Conservation (phyloP, 495 filamentous ascomycete genomes). For the Penicillium parvum region DNA sequence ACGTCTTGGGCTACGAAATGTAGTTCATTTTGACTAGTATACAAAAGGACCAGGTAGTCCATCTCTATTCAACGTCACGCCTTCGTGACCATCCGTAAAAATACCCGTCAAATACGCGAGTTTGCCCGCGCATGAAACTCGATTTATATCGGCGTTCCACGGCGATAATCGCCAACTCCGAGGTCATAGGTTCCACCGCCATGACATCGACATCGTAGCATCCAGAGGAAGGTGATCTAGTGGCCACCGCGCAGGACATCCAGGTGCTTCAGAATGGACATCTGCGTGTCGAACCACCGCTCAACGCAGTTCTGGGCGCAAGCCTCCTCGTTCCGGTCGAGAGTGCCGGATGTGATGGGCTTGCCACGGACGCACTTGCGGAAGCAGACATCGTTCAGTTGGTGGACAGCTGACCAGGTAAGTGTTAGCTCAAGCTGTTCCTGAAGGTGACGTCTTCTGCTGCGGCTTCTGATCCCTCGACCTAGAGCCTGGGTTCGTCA, state of each 20-base stretch:
- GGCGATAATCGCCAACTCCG: not conserved
- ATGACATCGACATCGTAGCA: not conserved
- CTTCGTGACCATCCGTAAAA: too few relatives aligned
- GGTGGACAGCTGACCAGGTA: conserved; percentile 73
- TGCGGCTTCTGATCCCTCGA: too few relatives aligned
- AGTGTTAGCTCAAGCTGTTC: too few relatives aligned
- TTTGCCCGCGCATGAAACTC: too few relatives aligned
- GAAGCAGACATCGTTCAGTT: conserved; percentile 85
- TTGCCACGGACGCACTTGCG: conserved; percentile 77
- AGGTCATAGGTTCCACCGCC: not conserved
- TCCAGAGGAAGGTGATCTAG: conserved; percentile 10
- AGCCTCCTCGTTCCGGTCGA: conserved; percentile 70
- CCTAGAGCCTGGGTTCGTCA: too few relatives aligned
- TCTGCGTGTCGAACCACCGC: conserved; percentile 84
- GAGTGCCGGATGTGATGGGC: conserved; percentile 53
- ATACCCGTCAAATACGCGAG: too few relatives aligned
- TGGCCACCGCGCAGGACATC: conserved; percentile 53
- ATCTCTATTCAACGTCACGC: not conserved
- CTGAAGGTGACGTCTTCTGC: too few relatives aligned
- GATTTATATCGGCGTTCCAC: not conserved
- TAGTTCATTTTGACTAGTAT: conserved; percentile 26
- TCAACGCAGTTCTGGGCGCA: conserved; percentile 92
- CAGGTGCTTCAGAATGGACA: conserved; percentile 75
- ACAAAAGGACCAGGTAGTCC: conserved; percentile 16
- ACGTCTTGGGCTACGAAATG: too few relatives aligned